These are phyloP conservation scores for Rhizopus microsporus DNA, from an alignment of 371 early-diverging fungal genomes.

Conservation along the genomic window DNA sequence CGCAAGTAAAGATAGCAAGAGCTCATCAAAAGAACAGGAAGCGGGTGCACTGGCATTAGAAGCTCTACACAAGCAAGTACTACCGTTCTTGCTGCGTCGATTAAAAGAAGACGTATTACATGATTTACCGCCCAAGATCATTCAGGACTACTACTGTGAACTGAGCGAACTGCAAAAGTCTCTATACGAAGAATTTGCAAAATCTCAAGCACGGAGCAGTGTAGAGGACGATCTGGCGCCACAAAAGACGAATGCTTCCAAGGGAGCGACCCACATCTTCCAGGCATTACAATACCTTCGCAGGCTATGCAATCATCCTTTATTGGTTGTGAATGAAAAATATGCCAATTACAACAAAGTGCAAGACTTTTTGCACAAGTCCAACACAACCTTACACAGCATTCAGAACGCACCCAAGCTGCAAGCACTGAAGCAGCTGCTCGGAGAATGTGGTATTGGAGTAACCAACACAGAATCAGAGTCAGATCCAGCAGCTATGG, in stretches of 20 bases:
- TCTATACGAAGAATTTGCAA: constrained; percentile 89
- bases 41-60: constrained; percentile 88
- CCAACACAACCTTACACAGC: constrained; percentile 75
- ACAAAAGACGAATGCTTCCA: constrained; percentile 16
- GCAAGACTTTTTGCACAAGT: constrained; percentile 56
- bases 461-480: constrained; percentile 53
- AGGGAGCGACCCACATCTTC: constrained; percentile 84
- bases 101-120: constrained; percentile 98
- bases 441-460: constrained; percentile 94
- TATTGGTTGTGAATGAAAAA: constrained; percentile 80
- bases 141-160: constrained; percentile 97
- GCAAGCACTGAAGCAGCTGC: constrained; percentile 84
- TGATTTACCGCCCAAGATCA: constrained; percentile 99
- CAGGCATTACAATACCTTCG: constrained; percentile 96
- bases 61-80: constrained; percentile 93
- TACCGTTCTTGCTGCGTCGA: constrained; percentile 97
- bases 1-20: constrained; percentile 87
- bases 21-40: constrained; percentile 80
- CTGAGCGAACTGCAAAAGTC: constrained; percentile 85
- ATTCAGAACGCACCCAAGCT: constrained; percentile 93
- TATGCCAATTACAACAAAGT: constrained; percentile 84
- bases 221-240: constrained; percentile 52
- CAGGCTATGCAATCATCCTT: constrained; percentile 96
- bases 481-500: constrained; percentile 48
- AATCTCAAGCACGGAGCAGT: constrained; percentile 60